Conservation (phyloP, 257 asterid species). For the Solanum peruvianum region DNA sequence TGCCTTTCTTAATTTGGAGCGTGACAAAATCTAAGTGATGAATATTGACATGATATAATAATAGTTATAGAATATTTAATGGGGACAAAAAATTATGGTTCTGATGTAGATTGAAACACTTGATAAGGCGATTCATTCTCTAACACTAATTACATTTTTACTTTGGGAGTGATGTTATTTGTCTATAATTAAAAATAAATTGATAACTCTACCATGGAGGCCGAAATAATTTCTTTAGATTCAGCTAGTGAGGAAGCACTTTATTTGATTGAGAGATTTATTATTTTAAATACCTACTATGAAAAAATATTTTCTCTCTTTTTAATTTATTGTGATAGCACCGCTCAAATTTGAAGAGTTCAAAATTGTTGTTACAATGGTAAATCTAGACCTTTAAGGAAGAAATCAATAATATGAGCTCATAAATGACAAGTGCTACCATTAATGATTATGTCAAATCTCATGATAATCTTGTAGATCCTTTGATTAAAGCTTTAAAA, state of each 20-base stretch:
- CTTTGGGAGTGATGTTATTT: background rate
- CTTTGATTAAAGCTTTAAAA: too few species aligned
- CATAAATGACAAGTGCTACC: background rate
- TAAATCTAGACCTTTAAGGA: background rate
- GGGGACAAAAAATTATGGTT: background rate
- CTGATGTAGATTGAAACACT: background rate
- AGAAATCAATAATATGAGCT: background rate
- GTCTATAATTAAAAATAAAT: too few species aligned
- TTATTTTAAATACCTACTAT: background rate
- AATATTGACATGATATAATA: background rate
- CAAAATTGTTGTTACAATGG: background rate
- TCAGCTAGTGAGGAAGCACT: background rate
- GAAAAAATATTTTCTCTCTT: too few species aligned
- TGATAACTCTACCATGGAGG: background rate
- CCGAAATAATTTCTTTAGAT: background rate
- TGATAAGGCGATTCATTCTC: background rate
- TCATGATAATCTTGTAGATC: background rate
- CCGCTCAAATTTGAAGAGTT: background rate
- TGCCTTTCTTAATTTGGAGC: background rate
- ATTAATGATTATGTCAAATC: background rate
- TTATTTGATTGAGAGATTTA: background rate
- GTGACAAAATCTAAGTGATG: background rate
- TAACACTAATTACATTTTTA: too few species aligned
- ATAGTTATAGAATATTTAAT: too few species aligned
- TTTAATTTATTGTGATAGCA: too few species aligned